A percentile compares a stretch with the other conserved stretches of the same genome.
These are phyloP conservation scores for Pichia paraexigua DNA, from an alignment of 805 yeast species.

Conservation along the genomic window DNA sequence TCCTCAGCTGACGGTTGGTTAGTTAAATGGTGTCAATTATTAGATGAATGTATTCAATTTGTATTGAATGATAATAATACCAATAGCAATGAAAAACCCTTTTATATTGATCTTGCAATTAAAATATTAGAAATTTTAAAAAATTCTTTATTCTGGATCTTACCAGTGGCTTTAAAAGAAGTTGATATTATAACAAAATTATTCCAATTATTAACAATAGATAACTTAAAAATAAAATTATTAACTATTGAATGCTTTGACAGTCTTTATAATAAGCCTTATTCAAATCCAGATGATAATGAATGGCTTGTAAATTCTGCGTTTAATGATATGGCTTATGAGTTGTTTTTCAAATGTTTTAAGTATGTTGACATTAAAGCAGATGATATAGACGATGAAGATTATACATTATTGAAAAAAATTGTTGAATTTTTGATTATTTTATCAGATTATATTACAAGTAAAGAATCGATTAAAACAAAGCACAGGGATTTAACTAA, in stretches of 20 bases:
- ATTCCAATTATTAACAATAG: constrained; percentile 47
- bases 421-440: constrained; percentile 91
- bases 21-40: constrained; percentile 54
- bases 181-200: constrained; percentile 61
- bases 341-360: constrained; percentile 58
- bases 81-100: neutral
- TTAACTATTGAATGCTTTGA: constrained; percentile 89
- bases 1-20: constrained; percentile 83
- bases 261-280: constrained; percentile 74
- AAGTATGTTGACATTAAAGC: constrained; percentile 51
- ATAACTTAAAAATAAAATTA: constrained; percentile 61
- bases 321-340: constrained; percentile 66
- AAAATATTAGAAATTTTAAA: constrained; percentile 76
- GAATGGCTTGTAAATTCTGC: constrained; percentile 71
- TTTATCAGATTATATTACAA: constrained; percentile 63
- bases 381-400: constrained; percentile 60
- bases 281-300: constrained; percentile 60
- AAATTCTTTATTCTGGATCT: constrained; percentile 86
- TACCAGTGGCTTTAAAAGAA: constrained; percentile 62
- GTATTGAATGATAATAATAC: constrained; percentile 11
- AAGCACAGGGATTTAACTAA: constrained; percentile 53
- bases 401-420: constrained; percentile 78
- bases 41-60: constrained; percentile 37
- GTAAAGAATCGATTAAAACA: constrained; percentile 22
- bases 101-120: constrained; percentile 39